Evolutionary conservation across 345 rosid genomes (phyloP), one percentile per base, ranked within the genome.

Genomic region (Mercurialis annua): DNA sequence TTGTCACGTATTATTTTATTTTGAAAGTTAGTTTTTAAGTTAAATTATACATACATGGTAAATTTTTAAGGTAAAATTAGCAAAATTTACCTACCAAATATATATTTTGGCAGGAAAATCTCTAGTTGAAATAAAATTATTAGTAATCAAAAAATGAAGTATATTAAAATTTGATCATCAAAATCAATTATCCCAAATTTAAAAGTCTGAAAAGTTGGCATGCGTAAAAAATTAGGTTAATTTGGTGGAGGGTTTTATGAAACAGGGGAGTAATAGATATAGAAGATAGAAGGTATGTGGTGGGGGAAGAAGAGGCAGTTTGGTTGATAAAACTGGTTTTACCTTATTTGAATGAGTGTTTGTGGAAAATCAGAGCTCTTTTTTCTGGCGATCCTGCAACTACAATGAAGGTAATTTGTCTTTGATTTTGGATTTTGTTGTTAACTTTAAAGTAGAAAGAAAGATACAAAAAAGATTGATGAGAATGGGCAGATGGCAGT

Each of bases 341-440:
- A 65, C 99, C 99, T 58, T 89, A 87, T 75, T 70, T 89, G 69
- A 92, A 90, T 67, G 96, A 89, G 81, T 82, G 83, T 70, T 61
- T 91, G 8, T 29, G 83, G 67, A 90, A 83, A 73, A 74, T 91
- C 20, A 85, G 75, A 72, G 87, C 96, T 46, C 90, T 92, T 54
- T 90, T 91, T 74, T 86, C 93, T 40, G 99, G 98, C 51, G 98
- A 94, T 69, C 93, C 99, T 56, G 77, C 85, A 9, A 89, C 93
- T 27, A 91, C 98, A 0, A 91, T 94, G 87, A 94, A 91, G 92
- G 99, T 87, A 77, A 70, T 24, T 29, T 18, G 52, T 33, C 31
- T 59, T 2, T 10, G 18, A 44, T 23, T 10, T 16, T 16, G n/a
- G n/a, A n/a, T 65, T 57, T 21, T 10, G 15, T 30, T 5, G 1